Base-by-base conservation (phyloP, 2,329 filamentous ascomycete species). In the Ceratocystiopsis brevicomis region DNA sequence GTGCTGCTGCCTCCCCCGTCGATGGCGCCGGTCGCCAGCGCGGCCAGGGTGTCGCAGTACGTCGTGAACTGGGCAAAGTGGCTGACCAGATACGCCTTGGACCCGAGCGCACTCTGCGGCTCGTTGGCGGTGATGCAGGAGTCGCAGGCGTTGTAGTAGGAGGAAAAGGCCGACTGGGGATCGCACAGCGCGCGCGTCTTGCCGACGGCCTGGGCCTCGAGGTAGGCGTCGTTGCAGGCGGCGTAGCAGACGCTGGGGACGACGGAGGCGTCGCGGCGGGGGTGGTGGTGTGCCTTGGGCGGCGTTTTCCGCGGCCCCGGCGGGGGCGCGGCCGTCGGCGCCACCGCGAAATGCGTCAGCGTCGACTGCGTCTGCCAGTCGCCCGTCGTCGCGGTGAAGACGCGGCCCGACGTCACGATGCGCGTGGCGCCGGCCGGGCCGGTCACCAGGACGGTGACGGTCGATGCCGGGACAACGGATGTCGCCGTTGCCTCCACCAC, bases 341-440 rank as follows among this genome's bases (percentile, higher is more conserved):
- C 15, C 6, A 11, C 25, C 5, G 4, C 25, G 32, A 48, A 67
- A 21, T 59, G 60, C 2, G 64, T 63, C n/a, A 73, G 44, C 13
- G 57, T 59, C 0, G 68, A 53, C 48, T 75, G 71, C 0, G 70
- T 67, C 2, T 52, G 61, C 65, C 68, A 76, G 52, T 74, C 66
- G 2, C 73, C 72, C 0, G 71, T 76, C 0, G 62, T 64, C 41
- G 65, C 58, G 1, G 68, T 72, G 0, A 57, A 25, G 13, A 18
- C 19, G 11, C 57, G 54, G 21, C 59, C 60, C 13, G 48, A 46
- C 16, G 49, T 49, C 11, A 40, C 37, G 2, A 40, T 42, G 10
- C 35, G 37, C 16, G 44, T 47, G 0, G 46, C 42, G 2, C 44
- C 44, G 17, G 42, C 49, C 16, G 37, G 19, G 35, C 34, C 21